Percentiles rank a stretch among this genome's conserved stretches.
These are phyloP conservation scores for Pleurotus pulmonarius DNA, from an alignment of 768 basidiomycete genomes.

Conservation along the genomic window DNA sequence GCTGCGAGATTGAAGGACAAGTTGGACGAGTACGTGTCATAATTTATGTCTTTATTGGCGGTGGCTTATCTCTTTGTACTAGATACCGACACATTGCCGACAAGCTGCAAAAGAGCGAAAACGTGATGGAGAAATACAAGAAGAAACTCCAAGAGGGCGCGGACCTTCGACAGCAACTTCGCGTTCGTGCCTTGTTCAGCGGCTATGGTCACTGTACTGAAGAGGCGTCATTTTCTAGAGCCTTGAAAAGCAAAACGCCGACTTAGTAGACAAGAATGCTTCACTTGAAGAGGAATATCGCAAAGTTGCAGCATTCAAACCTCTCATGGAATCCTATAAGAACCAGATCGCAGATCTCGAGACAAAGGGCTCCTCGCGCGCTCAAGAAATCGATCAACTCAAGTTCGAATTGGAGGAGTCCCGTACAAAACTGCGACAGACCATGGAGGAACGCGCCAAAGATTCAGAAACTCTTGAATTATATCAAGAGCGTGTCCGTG, in stretches of 20 bases:
- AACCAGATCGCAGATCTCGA: slow-evolving; percentile 82
- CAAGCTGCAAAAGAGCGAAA: slow-evolving; percentile 89
- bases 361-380: slow-evolving; percentile 56
- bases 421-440: slow-evolving; percentile 63
- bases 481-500: slow-evolving; percentile 87
- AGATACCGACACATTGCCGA: slow-evolving; percentile 93
- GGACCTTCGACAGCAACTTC: slow-evolving; percentile 82
- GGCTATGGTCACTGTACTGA: too few relatives aligned
- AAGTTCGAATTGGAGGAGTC: slow-evolving; percentile 77
- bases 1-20: slow-evolving; percentile 84
- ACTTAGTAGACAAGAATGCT: slow-evolving; percentile 87
- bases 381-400: slow-evolving; percentile 69
- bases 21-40: slow-evolving; percentile 77
- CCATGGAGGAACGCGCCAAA: slow-evolving; percentile 64
- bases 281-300: slow-evolving; percentile 90
- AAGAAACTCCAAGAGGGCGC: slow-evolving; percentile 96
- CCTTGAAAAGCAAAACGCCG: slow-evolving; percentile 90
- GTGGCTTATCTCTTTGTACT: slow-evolving; percentile 4
- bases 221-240: slow-evolving; percentile 41
- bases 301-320: slow-evolving; percentile 82
- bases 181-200: too few relatives aligned
- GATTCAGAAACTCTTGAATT: slow-evolving; percentile 85
- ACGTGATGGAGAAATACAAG: slow-evolving; percentile 98
- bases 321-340: slow-evolving; percentile 91
- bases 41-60: neutral